A percentile compares a stretch with the other conserved stretches of the same genome.
These are phyloP conservation scores for Hypoxylon rickii DNA, from an alignment of 495 filamentous ascomycete species.

Conservation along the genomic window DNA sequence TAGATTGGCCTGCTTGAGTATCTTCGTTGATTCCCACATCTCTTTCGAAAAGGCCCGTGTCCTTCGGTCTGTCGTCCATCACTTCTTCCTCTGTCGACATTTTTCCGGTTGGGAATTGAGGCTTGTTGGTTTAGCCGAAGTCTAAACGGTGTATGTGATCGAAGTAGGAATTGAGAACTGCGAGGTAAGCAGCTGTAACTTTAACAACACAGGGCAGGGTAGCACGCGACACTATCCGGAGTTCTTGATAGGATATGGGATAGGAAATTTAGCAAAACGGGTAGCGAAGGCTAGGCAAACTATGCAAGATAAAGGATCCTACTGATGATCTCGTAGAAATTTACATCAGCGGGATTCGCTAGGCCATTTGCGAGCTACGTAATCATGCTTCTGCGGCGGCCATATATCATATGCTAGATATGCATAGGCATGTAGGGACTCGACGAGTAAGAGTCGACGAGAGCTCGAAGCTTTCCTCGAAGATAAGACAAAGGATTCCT, in stretches of 20 bases:
- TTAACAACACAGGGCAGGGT: too few relatives aligned
- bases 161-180: too few relatives aligned
- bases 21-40: conserved; percentile 20
- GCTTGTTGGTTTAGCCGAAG: not conserved
- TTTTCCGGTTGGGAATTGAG: not conserved
- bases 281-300: too few relatives aligned
- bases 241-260: not conserved
- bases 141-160: not conserved
- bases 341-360: too few relatives aligned
- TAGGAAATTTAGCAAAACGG: not conserved
- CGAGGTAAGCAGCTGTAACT: too few relatives aligned
- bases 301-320: too few relatives aligned
- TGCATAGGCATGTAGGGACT: too few relatives aligned
- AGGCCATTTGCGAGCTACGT: not conserved
- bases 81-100: conserved; percentile 20
- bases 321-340: too few relatives aligned
- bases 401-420: too few relatives aligned
- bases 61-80: not conserved
- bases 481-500: conserved; percentile 23
- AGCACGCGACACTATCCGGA: not conserved
- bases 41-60: conserved; percentile 21
- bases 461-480: conserved; percentile 1
- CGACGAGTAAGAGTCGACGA: too few relatives aligned
- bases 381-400: not conserved
- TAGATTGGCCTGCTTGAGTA: conserved; percentile 2